Percentiles rank a stretch among this genome's conserved stretches.
These are phyloP conservation scores for Penicillium sp. DNA, from an alignment of 2,329 filamentous ascomycete species.

Conservation along the genomic window DNA sequence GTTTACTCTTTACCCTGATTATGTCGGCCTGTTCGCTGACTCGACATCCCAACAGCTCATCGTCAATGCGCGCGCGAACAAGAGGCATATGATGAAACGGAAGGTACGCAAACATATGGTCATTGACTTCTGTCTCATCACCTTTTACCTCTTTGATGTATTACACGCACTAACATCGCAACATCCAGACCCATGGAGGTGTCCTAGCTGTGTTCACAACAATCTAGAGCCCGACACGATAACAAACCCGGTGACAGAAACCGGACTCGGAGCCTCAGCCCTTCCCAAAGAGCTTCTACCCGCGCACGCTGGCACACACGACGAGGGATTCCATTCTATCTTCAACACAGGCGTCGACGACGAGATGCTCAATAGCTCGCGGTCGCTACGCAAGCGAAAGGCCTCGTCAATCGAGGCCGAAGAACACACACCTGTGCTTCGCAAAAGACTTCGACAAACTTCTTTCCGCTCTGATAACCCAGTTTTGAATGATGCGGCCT, in stretches of 20 bases:
- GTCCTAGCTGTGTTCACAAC: constrained; percentile 55
- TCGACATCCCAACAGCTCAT: constrained; percentile 68
- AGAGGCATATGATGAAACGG: constrained; percentile 60
- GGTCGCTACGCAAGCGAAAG: constrained; percentile 79
- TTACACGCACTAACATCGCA: constrained; percentile 32
- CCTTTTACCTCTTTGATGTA: neutral
- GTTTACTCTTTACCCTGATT: constrained; percentile 27
- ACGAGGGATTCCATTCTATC: constrained; percentile 71
- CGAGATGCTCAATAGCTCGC: constrained; percentile 72
- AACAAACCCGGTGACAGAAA: constrained; percentile 30
- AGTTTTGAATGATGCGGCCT: constrained; percentile 20
- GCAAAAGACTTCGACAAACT: constrained; percentile 46
- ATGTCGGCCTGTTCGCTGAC: constrained; percentile 31
- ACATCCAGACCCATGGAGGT: constrained; percentile 64
- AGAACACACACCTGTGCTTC: constrained; percentile 47
- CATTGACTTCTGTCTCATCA: neutral
- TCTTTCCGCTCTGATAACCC: constrained; percentile 27
- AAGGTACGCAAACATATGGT: constrained; percentile 52
- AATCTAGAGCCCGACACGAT: constrained; percentile 36
- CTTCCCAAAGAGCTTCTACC: constrained; percentile 71
- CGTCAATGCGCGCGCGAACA: constrained; percentile 80
- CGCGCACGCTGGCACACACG: constrained; percentile 62
- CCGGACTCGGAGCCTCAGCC: constrained; percentile 63
- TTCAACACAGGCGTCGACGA: constrained; percentile 72
- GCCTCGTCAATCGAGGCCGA: constrained; percentile 68